phyloP scores from a whole-genome alignment of 441 rosid species.

The Aleurites moluccanus region DNA sequence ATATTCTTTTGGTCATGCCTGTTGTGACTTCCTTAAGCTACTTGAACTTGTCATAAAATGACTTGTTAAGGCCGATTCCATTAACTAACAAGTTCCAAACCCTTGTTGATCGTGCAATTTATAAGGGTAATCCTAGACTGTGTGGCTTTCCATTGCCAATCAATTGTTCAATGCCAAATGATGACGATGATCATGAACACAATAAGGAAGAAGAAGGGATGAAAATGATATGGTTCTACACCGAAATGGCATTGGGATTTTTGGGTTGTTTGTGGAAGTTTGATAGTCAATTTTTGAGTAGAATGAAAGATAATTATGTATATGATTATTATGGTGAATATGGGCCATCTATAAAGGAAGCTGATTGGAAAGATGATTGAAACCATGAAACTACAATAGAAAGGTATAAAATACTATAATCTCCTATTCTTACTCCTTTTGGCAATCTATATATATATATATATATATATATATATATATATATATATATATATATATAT shows the following conservation, averaged over 20 bases:
- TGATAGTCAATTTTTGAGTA: background rate
- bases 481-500: no score
- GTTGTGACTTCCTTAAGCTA: slow-evolving; percentile 15
- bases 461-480: no score
- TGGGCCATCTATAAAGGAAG: no score
- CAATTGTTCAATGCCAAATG: slow-evolving; percentile 10
- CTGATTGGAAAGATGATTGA: no score
- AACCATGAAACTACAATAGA: no score
- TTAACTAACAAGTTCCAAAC: slow-evolving; percentile 14
- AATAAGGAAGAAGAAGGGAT: background rate
- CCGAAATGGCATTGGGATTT: background rate
- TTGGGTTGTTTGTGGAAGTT: slow-evolving; percentile 15
- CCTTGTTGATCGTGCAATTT: slow-evolving; percentile 9
- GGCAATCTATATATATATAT: no score
- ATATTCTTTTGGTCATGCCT: slow-evolving; percentile 9
- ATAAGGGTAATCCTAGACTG: slow-evolving; percentile 16
- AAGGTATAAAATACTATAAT: no score
- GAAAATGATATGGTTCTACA: slow-evolving; percentile 21
- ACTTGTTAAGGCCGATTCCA: slow-evolving; percentile 14
- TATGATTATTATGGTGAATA: no score
- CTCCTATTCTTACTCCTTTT: no score
- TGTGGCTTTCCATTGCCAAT: slow-evolving; percentile 15
- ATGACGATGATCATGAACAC: background rate
- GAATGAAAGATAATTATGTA: background rate
- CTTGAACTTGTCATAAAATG: slow-evolving; percentile 8